These are phyloP conservation scores for Alternaria sp. DNA, from an alignment of 2,329 filamentous ascomycete genomes.

Conservation along the genomic window DNA sequence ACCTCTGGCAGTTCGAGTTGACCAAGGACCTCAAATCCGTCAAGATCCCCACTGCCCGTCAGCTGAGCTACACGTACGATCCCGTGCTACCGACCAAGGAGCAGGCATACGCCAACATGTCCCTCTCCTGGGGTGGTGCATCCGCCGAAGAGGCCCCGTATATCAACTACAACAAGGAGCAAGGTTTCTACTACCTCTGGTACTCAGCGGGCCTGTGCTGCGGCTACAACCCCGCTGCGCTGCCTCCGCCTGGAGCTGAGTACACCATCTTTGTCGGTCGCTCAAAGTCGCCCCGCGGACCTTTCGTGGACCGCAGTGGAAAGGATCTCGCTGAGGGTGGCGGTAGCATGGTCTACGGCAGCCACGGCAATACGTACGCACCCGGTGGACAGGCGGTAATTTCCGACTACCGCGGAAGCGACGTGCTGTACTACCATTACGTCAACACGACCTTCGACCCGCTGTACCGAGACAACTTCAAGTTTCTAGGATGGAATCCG, in stretches of 20 bases:
- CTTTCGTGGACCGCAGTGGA: conserved; percentile 50
- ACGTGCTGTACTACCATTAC: conserved; percentile 29
- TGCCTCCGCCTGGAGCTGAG: conserved; percentile 55
- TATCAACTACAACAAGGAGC: conserved; percentile 49
- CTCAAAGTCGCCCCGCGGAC: conserved; percentile 55
- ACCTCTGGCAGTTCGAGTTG: conserved; percentile 2
- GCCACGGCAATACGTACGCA: conserved; percentile 51
- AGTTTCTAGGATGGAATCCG: neutral
- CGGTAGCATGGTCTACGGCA: conserved; percentile 63
- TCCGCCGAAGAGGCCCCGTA: neutral
- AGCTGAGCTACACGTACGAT: conserved; percentile 7
- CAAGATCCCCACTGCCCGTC: conserved; percentile 1
- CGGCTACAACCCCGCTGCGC: neutral
- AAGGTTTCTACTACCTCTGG: neutral
- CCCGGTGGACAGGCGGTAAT: conserved; percentile 27
- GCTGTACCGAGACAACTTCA: neutral
- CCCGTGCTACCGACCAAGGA: conserved; percentile 4
- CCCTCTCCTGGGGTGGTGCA: neutral
- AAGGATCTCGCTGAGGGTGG: conserved; percentile 57
- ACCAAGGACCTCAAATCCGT: conserved; percentile 1
- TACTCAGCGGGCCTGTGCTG: neutral
- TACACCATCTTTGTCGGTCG: conserved; percentile 69
- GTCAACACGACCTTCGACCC: neutral
- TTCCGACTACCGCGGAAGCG: conserved; percentile 8
- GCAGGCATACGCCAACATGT: conserved; percentile 21